phyloP scores from a whole-genome alignment of 2,329 filamentous ascomycete species.

The Curvularia hawaiiensis region DNA sequence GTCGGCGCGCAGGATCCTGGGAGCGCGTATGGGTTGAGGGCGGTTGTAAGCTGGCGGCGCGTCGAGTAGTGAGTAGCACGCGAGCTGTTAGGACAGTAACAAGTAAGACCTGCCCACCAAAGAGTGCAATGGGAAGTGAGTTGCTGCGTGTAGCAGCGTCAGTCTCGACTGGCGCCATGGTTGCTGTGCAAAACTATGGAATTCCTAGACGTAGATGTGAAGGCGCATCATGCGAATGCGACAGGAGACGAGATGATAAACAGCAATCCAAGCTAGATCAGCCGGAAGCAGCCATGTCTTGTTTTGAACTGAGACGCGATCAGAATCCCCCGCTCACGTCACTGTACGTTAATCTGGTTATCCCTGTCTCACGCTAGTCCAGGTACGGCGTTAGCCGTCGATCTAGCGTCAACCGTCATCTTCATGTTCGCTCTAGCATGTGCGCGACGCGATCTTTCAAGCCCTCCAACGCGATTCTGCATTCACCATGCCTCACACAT shows the following conservation, averaged over 20 bases:
- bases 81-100: slow-evolving; percentile 39
- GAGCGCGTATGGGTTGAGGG: slow-evolving; percentile 43
- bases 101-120: slow-evolving; percentile 38
- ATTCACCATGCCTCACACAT: slow-evolving; percentile 34
- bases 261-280: slow-evolving; percentile 3
- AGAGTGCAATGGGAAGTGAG: slow-evolving; percentile 39
- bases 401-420: slow-evolving; percentile 16
- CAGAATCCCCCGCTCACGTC: slow-evolving; percentile 32
- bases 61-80: slow-evolving; percentile 37
- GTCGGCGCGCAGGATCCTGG: slow-evolving; percentile 37
- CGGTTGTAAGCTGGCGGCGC: slow-evolving; percentile 40
- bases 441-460: slow-evolving; percentile 15
- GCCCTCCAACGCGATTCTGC: slow-evolving; percentile 3
- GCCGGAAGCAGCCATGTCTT: slow-evolving; percentile 18
- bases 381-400: slow-evolving; percentile 18
- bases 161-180: slow-evolving; percentile 46
- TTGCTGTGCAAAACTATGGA: slow-evolving; percentile 7
- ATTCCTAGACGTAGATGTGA: slow-evolving; percentile 8
- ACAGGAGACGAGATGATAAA: slow-evolving; percentile 5
- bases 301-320: slow-evolving; percentile 36
- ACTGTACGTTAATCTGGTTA: slow-evolving; percentile 18
- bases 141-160: slow-evolving; percentile 39
- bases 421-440: slow-evolving; percentile 1
- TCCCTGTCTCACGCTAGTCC: slow-evolving; percentile 23
- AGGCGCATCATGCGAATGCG: slow-evolving; percentile 23